Base-by-base conservation (phyloP, 306 rosid genomes). In the Comarum palustre region DNA sequence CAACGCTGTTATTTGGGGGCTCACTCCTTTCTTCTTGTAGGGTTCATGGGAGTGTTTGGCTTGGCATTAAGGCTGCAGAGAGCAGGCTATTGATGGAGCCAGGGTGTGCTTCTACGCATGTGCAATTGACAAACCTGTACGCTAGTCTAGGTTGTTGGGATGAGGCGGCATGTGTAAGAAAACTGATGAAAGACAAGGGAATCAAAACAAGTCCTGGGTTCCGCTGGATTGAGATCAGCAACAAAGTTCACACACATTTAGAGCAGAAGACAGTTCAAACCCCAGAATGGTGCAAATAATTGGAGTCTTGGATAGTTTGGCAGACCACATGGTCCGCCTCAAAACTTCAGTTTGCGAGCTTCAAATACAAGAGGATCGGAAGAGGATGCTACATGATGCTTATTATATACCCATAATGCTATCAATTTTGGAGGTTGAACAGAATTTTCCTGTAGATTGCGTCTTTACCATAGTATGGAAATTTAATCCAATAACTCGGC, bases 1-100 rank as follows among this genome's bases (percentile, higher is more conserved):
- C 50, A 93, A 89, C 52, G 88, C 98, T 10, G 84, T 90, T 16
- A 80, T 90, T 45, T 93, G 97, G 97, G 97, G 98, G 97, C 48
- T 88, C 98, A 2, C 85, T 90, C 54, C 90, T 90, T 17, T 86
- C 92, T 38, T 87, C 97, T 61, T 82, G 93, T 58, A 85, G 90
- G 82, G 82, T 86, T 76, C 89, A 90, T 66, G 87, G 96, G 77
- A 80, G 75, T 41, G 85, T 93, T 43, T 79, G 85, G 92, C 71
- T 90, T 57, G 93, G 93, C 77, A 84, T 93, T 48, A 68, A 79
- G 81, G 97, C 98, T 34, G 93, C 93, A 8, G 89, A 90, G 79
- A 81, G 84, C 47, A 85, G 91, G 87, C 76, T 90, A 62, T 73
- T 71, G 19, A 77, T 88, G 77, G 89, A 89, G 80, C 93, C 90